Evolutionary conservation across 1,284 basidiomycete genomes (phyloP), one percentile per base, ranked within the genome.

Genomic region (Apiotrichum mycotoxinovorans): DNA sequence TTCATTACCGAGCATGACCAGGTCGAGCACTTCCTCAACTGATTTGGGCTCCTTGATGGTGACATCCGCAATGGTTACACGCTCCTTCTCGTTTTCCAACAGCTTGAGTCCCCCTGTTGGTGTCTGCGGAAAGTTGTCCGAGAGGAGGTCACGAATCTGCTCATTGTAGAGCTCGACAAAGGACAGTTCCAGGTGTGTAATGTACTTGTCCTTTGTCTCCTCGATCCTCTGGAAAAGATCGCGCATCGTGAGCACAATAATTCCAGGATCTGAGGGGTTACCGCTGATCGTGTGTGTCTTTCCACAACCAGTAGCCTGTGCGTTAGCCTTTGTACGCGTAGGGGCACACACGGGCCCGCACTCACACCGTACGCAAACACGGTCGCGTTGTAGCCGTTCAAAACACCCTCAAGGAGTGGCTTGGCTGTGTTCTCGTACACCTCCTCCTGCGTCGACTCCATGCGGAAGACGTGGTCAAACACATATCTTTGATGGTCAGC

Each of bases 81-180:
- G 67, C 50, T 79, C 79, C 17, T 86, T 83, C 76, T 91, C 91
- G 78, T 93, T 91, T 76, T 97, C 93, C 30, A 94, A 86, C 55
- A 97, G 88, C 60, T 87, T 87, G 38, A 94, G 82, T n/a, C 92
- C 92, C 10, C 89, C 89, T 55, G 87, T 83, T 48, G 87, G 85
- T 60, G 64, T 59, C 22, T 78, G 77, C 27, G 83, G 79, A 25
- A 81, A 80, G n/a, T 70, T 66, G 61, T 92, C 89, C 1, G 85
- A 79, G 43, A 98, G 85, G 20, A 98, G 85, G 75, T 98, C 94
- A n/a, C 91, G 88, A 64, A 97, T 97, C 71, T 91, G 90, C 76
- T 98, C 94, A 73, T 97, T 97, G 81, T 97, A 97, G 52, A 98
- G 95, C 76, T 98, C 94, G 57, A 97, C 85, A 78, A 96, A 96